Evolutionary conservation across 306 rosid species (phyloP).

Genomic region (Fagus crenata): DNA sequence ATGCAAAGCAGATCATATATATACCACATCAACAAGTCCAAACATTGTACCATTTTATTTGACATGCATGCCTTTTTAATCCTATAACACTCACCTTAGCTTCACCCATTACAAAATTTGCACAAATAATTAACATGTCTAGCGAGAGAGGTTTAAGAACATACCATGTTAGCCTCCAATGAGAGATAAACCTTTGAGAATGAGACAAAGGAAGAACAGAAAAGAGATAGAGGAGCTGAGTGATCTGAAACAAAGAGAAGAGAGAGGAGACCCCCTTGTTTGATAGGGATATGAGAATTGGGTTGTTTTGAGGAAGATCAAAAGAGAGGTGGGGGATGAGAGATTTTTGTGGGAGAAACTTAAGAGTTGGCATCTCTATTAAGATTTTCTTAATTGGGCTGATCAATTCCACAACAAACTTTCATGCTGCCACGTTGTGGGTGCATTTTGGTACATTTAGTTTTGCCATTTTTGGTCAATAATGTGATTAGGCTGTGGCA

Average conservation of each 20-base stretch:
- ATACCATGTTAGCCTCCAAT: constrained; percentile 20
- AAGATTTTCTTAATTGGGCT: constrained; percentile 1
- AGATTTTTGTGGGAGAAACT: constrained; percentile 31
- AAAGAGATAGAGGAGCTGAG: not conserved
- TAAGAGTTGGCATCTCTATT: not conserved
- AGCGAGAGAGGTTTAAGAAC: not conserved
- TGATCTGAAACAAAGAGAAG: not conserved
- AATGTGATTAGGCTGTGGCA: not conserved
- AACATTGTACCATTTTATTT: too few relatives aligned
- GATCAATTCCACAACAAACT: constrained; percentile 20
- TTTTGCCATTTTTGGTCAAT: not conserved
- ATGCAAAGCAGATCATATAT: too few relatives aligned
- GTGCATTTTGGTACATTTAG: not conserved
- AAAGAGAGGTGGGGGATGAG: constrained; percentile 19
- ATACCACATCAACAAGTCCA: too few relatives aligned
- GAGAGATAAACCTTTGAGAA: constrained; percentile 1
- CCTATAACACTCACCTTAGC: not conserved
- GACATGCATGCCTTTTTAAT: too few relatives aligned
- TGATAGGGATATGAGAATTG: constrained; percentile 9
- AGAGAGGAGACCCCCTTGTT: not conserved
- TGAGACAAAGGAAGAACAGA: not conserved
- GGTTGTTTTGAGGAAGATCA: not conserved
- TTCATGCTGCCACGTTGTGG: constrained; percentile 21
- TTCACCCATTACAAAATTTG: not conserved
- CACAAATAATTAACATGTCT: not conserved